phyloP scores from a whole-genome alignment of 176 grass and related monocot genomes.

The Aechmea fasciata region DNA sequence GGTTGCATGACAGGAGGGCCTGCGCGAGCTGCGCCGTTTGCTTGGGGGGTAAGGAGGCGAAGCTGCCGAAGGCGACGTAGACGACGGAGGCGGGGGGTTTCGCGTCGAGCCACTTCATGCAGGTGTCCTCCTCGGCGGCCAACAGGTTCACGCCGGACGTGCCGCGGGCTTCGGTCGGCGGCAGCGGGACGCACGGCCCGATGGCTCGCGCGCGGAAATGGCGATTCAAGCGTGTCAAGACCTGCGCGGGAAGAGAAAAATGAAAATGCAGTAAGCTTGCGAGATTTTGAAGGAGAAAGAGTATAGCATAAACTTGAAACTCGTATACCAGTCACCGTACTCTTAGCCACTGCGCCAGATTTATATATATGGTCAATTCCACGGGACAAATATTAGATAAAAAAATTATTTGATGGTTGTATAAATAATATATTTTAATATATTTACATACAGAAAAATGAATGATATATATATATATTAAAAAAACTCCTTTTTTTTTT shows the following conservation, averaged over 20 bases:
- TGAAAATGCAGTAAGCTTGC: background rate
- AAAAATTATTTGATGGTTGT: too few relatives aligned
- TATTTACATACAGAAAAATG: too few relatives aligned
- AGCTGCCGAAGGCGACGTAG: conserved; percentile 70
- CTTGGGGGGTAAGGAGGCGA: conserved; percentile 23
- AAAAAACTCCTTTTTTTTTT: too few relatives aligned
- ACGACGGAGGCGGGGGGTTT: conserved; percentile 32
- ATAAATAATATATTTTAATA: too few relatives aligned
- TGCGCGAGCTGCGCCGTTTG: conserved; percentile 39
- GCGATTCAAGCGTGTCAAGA: conserved; percentile 8
- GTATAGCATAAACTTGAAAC: too few relatives aligned
- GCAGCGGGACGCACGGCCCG: conserved; percentile 26
- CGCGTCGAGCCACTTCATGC: conserved; percentile 47
- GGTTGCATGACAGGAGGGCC: conserved; percentile 28
- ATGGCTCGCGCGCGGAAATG: conserved; percentile 14
- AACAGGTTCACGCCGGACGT: conserved; percentile 43
- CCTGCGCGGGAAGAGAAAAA: conserved; percentile 1
- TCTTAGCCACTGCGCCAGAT: too few relatives aligned
- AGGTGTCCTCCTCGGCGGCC: conserved; percentile 32
- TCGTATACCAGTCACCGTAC: too few relatives aligned
- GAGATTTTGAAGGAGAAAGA: background rate
- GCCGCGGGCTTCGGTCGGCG: background rate
- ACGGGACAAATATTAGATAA: too few relatives aligned
- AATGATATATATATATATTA: too few relatives aligned
- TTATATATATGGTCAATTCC: too few relatives aligned